Percentiles rank a stretch among this genome's conserved stretches.
phyloP scores from a whole-genome alignment of 2,329 filamentous ascomycete species.

The Neophaeococcomyces mojaviensis region DNA sequence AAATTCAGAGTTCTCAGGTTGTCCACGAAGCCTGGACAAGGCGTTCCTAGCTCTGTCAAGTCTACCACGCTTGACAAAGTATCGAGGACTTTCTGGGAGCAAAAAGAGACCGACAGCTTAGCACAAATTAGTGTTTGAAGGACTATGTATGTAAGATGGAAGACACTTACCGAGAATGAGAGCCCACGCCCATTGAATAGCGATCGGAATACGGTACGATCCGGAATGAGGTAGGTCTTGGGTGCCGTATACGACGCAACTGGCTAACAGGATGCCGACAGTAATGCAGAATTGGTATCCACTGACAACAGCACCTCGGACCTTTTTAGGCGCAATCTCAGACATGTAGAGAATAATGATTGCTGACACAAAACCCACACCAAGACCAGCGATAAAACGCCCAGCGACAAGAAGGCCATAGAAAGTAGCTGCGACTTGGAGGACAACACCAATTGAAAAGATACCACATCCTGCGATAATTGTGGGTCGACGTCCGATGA shows the following conservation, averaged over 20 bases:
- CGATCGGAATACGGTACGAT: constrained; percentile 74
- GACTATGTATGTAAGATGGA: too few relatives aligned
- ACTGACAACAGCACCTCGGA: constrained; percentile 69
- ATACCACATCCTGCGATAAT: constrained; percentile 62
- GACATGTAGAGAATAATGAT: constrained; percentile 84
- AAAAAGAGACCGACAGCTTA: constrained; percentile 60
- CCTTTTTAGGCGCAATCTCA: constrained; percentile 65
- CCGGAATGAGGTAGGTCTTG: constrained; percentile 54
- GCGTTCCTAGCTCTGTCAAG: constrained; percentile 56
- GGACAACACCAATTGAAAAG: constrained; percentile 60
- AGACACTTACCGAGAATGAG: constrained; percentile 66
- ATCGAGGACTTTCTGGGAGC: constrained; percentile 79
- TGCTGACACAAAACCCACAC: constrained; percentile 73
- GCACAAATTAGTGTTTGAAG: too few relatives aligned
- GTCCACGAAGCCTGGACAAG: constrained; percentile 64
- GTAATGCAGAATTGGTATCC: constrained; percentile 81
- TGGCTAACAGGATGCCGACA: constrained; percentile 67
- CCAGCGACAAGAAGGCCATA: constrained; percentile 62
- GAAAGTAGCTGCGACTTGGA: constrained; percentile 52
- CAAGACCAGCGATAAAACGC: constrained; percentile 67
- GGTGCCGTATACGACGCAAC: constrained; percentile 66
- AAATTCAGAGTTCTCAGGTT: constrained; percentile 63
- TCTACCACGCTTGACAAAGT: constrained; percentile 70
- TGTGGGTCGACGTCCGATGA: constrained; percentile 62
- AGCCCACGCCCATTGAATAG: constrained; percentile 73